Percentiles rank a stretch among this genome's conserved stretches.
These are phyloP conservation scores for Bryoglossum gracile DNA, from an alignment of 495 filamentous ascomycete species.

Conservation along the genomic window DNA sequence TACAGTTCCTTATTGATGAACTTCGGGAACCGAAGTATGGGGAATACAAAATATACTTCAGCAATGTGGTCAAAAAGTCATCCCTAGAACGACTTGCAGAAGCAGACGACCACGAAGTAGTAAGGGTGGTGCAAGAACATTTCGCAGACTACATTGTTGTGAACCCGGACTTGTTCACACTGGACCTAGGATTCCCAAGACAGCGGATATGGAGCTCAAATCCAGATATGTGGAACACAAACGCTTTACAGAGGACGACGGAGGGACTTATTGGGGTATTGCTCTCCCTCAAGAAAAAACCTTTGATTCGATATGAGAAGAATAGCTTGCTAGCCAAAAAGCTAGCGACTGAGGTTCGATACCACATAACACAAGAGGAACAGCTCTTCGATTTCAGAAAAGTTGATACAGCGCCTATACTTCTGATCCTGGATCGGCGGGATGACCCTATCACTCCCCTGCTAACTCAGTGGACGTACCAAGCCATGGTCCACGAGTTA, in stretches of 20 bases:
- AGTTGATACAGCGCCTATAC: conserved; percentile 88
- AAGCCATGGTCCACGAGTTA: conserved; percentile 97
- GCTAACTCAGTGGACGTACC: conserved; percentile 97
- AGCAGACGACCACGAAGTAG: conserved; percentile 96
- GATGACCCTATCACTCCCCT: conserved; percentile 96
- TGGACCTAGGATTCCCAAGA: conserved; percentile 67
- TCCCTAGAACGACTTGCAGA: conserved; percentile 91
- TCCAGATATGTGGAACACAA: conserved; percentile 84
- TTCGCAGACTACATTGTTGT: conserved; percentile 93
- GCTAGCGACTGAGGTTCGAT: conserved; percentile 83
- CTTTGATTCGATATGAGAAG: conserved; percentile 88
- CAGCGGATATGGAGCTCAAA: conserved; percentile 71
- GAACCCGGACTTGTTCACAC: conserved; percentile 86
- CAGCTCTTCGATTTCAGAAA: conserved; percentile 95
- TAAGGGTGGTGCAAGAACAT: conserved; percentile 85
- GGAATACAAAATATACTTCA: conserved; percentile 95
- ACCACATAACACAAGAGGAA: conserved; percentile 91
- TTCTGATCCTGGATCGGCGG: conserved; percentile 83
- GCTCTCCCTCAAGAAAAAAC: conserved; percentile 89
- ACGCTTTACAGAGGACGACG: conserved; percentile 72
- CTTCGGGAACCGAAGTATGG: conserved; percentile 94
- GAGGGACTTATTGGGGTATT: conserved; percentile 81
- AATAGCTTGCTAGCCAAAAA: conserved; percentile 88
- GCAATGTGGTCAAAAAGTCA: conserved; percentile 95
- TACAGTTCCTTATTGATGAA: conserved; percentile 92